Percentiles rank a stretch among this genome's conserved stretches.
Conservation (phyloP, 106 monocot genomes). For the Triglochin maritima region DNA sequence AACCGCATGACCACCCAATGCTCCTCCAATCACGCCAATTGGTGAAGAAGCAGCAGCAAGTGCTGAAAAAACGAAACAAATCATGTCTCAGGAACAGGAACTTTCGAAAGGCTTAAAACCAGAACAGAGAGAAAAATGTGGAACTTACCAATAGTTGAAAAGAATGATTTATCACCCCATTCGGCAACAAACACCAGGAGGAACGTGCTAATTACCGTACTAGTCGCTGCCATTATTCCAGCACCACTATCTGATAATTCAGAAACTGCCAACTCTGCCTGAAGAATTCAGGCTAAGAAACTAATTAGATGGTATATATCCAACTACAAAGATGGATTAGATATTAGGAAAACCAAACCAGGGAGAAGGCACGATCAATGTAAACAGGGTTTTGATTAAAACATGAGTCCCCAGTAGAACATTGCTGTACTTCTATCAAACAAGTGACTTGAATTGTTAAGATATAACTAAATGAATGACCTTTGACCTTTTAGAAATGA, state of each 20-base stretch:
- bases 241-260: conserved; percentile 74
- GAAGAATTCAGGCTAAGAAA: conserved; percentile 4
- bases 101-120: not conserved
- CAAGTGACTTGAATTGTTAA: too few species aligned
- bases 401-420: too few species aligned
- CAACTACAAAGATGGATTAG: too few species aligned
- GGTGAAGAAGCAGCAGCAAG: conserved; percentile 97
- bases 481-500: too few species aligned
- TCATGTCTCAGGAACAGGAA: not conserved
- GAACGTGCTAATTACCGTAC: conserved; percentile 80
- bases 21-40: conserved; percentile 83
- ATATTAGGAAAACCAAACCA: too few species aligned
- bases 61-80: conserved; percentile 33
- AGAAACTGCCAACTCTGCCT: conserved; percentile 93
- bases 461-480: too few species aligned
- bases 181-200: conserved; percentile 93
- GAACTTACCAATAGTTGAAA: conserved; percentile 77
- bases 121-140: not conserved
- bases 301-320: too few species aligned
- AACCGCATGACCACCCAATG: conserved; percentile 86
- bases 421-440: too few species aligned
- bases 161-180: conserved; percentile 99
- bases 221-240: conserved; percentile 71
- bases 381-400: too few species aligned
- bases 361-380: too few species aligned